Evolutionary conservation across 2,329 filamentous ascomycete species (phyloP).

Genomic region (Phyllosticta capitalensis): DNA sequence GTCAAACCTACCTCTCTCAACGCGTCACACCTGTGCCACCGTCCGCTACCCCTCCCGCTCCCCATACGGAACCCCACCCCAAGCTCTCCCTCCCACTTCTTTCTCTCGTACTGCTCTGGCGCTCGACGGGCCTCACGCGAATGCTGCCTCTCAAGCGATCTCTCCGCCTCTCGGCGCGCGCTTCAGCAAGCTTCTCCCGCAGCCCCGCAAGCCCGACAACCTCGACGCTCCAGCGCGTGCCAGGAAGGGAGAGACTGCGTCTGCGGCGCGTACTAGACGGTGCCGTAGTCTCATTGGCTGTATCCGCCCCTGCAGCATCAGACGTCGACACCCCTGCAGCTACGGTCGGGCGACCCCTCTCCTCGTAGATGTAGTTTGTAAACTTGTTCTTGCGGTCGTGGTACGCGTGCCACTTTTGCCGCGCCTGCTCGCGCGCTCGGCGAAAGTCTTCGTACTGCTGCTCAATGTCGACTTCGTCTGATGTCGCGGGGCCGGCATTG

Average conservation of each 20-base stretch:
- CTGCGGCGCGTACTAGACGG: slow-evolving; percentile 10
- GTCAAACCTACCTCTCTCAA: not conserved
- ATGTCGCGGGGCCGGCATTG: not conserved
- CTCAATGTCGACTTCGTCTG: not conserved
- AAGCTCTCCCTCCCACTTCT: not conserved
- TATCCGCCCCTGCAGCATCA: not conserved
- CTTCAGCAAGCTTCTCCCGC: slow-evolving; percentile 37
- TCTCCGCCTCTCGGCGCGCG: slow-evolving; percentile 42
- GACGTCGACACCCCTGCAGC: not conserved
- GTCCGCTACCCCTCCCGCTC: not conserved
- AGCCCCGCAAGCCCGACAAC: slow-evolving; percentile 43
- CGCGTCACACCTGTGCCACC: not conserved
- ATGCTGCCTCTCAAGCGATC: slow-evolving; percentile 47
- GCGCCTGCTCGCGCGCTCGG: not conserved
- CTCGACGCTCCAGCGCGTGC: slow-evolving; percentile 32
- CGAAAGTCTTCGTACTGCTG: not conserved
- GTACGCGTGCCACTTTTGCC: not conserved
- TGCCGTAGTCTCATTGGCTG: not conserved
- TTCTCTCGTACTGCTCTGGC: not conserved
- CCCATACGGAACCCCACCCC: not conserved
- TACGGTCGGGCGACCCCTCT: not conserved
- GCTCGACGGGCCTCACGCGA: slow-evolving; percentile 19
- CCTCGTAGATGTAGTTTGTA: not conserved
- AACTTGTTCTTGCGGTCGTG: not conserved
- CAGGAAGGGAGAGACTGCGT: slow-evolving; percentile 18